Evolutionary conservation across 2,329 filamentous ascomycete species (phyloP).

Genomic region (Fusarium oxysporum): DNA sequence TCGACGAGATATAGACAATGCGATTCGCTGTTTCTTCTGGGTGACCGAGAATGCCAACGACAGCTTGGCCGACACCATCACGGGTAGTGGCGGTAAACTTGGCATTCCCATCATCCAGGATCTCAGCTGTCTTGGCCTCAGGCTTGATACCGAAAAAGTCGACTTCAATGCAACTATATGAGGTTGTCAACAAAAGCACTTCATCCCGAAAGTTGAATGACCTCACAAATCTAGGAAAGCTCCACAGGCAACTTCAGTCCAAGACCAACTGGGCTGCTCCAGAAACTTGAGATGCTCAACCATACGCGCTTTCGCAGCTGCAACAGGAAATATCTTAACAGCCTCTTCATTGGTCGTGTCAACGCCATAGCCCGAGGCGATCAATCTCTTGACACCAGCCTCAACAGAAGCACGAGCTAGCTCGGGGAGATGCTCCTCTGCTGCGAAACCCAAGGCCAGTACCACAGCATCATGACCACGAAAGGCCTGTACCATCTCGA

Average conservation of each 20-base stretch:
- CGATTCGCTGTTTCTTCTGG: neutral
- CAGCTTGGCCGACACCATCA: neutral
- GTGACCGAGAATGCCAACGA: neutral
- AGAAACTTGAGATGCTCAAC: neutral
- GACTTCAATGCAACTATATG: neutral
- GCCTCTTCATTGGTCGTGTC: neutral
- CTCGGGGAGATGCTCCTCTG: neutral
- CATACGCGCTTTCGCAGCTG: neutral
- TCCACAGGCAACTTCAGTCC: neutral
- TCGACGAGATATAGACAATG: neutral
- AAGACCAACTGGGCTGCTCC: neutral
- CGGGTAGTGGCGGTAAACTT: neutral
- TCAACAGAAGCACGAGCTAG: neutral
- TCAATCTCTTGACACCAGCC: neutral
- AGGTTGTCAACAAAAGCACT: rapidly evolving
- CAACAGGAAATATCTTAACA: neutral
- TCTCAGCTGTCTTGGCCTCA: no score
- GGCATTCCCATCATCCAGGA: neutral
- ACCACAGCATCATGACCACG: neutral
- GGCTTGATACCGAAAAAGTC: neutral
- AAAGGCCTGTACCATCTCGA: neutral
- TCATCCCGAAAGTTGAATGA: rapidly evolving
- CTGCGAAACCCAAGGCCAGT: neutral
- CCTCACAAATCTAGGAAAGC: neutral
- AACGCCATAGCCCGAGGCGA: neutral